Percentiles rank a stretch among this genome's conserved stretches.
phyloP scores from a whole-genome alignment of 805 yeast species.

The Yamadazyma laniorum region DNA sequence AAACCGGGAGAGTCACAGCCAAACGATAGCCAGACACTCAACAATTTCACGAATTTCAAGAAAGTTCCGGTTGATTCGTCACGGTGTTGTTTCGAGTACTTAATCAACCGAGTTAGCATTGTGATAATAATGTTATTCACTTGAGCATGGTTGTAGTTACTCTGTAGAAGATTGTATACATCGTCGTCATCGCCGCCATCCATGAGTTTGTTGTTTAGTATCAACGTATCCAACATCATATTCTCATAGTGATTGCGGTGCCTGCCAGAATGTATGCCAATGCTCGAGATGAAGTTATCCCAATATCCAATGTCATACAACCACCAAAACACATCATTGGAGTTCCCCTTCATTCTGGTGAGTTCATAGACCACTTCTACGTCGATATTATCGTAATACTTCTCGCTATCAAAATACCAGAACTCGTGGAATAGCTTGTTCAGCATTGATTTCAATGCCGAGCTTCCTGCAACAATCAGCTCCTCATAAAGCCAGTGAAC shows the following conservation, averaged over 20 bases:
- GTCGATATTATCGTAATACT: slow-evolving; percentile 15
- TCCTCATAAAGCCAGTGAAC: slow-evolving; percentile 39
- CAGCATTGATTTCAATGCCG: slow-evolving; percentile 11
- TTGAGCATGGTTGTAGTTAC: slow-evolving; percentile 19
- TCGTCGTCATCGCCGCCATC: background rate
- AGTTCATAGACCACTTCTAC: slow-evolving; percentile 13
- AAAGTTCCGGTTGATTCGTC: background rate
- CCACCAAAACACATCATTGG: slow-evolving; percentile 20
- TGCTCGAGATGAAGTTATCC: slow-evolving; percentile 19
- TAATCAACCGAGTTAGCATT: slow-evolving; percentile 16
- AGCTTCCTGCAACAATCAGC: slow-evolving; percentile 6
- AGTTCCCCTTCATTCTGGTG: slow-evolving; percentile 12
- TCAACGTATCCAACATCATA: slow-evolving; percentile 24
- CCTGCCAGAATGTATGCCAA: slow-evolving; percentile 10
- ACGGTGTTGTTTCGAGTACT: background rate
- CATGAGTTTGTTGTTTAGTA: slow-evolving; percentile 16
- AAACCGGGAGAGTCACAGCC: slow-evolving; percentile 13
- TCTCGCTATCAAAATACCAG: slow-evolving; percentile 20
- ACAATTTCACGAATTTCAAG: background rate
- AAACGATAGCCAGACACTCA: slow-evolving; percentile 21
- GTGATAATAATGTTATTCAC: slow-evolving; percentile 20
- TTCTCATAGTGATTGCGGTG: slow-evolving; percentile 18
- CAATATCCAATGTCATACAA: slow-evolving; percentile 29
- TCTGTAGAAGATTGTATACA: slow-evolving; percentile 11
- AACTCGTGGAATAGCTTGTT: slow-evolving; percentile 21